Percentiles rank a stretch among this genome's conserved stretches.
Conservation (phyloP, 352 stramenopile species). For the Phytophthora quininea region DNA sequence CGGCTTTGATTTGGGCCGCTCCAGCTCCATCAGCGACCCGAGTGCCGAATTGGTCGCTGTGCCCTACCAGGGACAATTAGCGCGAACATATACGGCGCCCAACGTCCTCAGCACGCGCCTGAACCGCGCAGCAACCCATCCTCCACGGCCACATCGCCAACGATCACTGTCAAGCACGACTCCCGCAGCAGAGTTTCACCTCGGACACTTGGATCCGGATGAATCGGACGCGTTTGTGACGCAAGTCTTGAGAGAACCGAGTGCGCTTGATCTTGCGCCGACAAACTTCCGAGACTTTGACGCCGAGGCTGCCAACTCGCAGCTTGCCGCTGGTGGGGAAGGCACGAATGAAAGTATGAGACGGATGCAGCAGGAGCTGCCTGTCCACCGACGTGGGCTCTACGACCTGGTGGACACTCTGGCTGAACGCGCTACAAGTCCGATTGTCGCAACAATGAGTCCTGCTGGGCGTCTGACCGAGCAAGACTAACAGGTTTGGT, state of each 20-base stretch:
- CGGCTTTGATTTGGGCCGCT: constrained; percentile 43
- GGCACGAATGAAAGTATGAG: constrained; percentile 6
- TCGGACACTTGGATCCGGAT: constrained; percentile 26
- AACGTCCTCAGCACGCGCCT: constrained; percentile 39
- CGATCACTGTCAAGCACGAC: constrained; percentile 33
- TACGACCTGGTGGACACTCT: constrained; percentile 45
- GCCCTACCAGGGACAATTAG: constrained; percentile 28
- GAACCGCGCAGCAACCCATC: constrained; percentile 20
- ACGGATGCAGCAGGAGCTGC: constrained; percentile 14
- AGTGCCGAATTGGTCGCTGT: constrained; percentile 49
- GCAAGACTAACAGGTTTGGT: constrained; percentile 26
- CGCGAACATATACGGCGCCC: constrained; percentile 40
- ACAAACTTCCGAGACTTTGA: constrained; percentile 36
- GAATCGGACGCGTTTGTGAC: constrained; percentile 31
- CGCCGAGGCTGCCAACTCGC: constrained; percentile 31
- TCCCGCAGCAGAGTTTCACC: constrained; percentile 20
- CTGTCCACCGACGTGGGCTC: constrained; percentile 20
- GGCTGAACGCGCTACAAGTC: constrained; percentile 24
- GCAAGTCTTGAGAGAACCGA: constrained; percentile 23
- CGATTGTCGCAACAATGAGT: constrained; percentile 23
- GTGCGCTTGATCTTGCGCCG: constrained; percentile 22
- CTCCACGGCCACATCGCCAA: constrained; percentile 28
- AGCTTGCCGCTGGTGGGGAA: constrained; percentile 24
- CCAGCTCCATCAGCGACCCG: constrained; percentile 42
- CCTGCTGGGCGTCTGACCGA: constrained; percentile 18